Evolutionary conservation across 768 basidiomycete species (phyloP).

Genomic region (Serendipita sp.): DNA sequence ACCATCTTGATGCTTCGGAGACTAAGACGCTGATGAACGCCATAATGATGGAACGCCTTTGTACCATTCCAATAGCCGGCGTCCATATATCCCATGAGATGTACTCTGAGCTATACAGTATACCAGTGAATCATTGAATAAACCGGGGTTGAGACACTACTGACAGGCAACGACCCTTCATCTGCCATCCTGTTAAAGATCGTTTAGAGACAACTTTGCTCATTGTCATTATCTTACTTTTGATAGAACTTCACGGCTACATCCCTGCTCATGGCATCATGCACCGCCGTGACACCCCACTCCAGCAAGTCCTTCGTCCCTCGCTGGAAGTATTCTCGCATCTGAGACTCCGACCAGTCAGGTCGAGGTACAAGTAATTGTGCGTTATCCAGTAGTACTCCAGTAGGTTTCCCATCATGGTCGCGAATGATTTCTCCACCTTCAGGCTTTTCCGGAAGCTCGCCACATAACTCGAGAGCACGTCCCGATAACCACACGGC

Average conservation of each 20-base stretch:
- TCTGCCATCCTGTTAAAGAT: constrained; percentile 44
- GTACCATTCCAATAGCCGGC: constrained; percentile 49
- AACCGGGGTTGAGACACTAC: background rate
- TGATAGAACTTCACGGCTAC: constrained; percentile 47
- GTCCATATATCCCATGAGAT: constrained; percentile 49
- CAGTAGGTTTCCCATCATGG: constrained; percentile 48
- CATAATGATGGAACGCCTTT: constrained; percentile 43
- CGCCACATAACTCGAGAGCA: constrained; percentile 31
- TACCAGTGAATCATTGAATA: constrained; percentile 21
- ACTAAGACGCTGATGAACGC: constrained; percentile 44
- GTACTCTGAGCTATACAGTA: constrained; percentile 31
- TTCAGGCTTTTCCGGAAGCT: constrained; percentile 43
- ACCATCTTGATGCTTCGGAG: constrained; percentile 61
- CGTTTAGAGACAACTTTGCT: background rate
- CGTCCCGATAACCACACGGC: constrained; percentile 73
- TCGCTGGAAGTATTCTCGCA: constrained; percentile 46
- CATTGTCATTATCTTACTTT: constrained; percentile 27
- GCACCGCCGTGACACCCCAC: constrained; percentile 71
- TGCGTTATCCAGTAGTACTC: constrained; percentile 80
- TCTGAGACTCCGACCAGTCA: constrained; percentile 38
- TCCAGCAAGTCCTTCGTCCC: constrained; percentile 55
- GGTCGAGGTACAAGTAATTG: constrained; percentile 61
- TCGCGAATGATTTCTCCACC: constrained; percentile 68
- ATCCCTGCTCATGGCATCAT: constrained; percentile 53
- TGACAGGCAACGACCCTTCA: constrained; percentile 48